Conservation (phyloP, 192 early-diverging fungal genomes). For the Glomus cerebriforme region DNA sequence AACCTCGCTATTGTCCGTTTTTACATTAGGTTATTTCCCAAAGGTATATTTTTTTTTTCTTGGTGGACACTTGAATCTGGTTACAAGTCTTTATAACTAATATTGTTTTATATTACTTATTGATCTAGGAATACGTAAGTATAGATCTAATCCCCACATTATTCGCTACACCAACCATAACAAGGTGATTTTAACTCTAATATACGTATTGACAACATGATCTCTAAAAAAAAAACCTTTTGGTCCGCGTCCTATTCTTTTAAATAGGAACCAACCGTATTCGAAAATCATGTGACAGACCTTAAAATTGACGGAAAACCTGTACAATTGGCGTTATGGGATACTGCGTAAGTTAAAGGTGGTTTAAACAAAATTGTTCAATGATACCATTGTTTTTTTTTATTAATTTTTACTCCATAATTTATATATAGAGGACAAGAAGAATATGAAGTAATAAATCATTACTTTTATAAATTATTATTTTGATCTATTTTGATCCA, state of each 20-base stretch:
- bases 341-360: slow-evolving; percentile 71
- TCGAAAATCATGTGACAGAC: slow-evolving; percentile 93
- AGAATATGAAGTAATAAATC: slow-evolving; percentile 64
- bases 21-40: slow-evolving; percentile 77
- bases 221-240: neutral
- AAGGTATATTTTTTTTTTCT: slow-evolving; percentile 53
- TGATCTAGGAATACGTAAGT: slow-evolving; percentile 21
- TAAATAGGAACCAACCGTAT: slow-evolving; percentile 88
- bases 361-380: neutral
- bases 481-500: too few species aligned
- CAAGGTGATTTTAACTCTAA: neutral
- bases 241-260: neutral
- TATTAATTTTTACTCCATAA: neutral
- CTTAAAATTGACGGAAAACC: slow-evolving; percentile 82
- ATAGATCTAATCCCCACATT: neutral
- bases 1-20: slow-evolving; percentile 75
- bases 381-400: neutral
- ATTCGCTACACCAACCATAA: neutral
- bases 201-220: neutral
- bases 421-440: slow-evolving; percentile 52
- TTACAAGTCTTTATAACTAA: neutral
- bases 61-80: neutral
- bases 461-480: too few species aligned
- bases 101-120: neutral
- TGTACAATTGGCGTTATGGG: slow-evolving; percentile 93